These are phyloP conservation scores for Trametes hirsuta DNA, from an alignment of 1,284 basidiomycete genomes.

Conservation along the genomic window DNA sequence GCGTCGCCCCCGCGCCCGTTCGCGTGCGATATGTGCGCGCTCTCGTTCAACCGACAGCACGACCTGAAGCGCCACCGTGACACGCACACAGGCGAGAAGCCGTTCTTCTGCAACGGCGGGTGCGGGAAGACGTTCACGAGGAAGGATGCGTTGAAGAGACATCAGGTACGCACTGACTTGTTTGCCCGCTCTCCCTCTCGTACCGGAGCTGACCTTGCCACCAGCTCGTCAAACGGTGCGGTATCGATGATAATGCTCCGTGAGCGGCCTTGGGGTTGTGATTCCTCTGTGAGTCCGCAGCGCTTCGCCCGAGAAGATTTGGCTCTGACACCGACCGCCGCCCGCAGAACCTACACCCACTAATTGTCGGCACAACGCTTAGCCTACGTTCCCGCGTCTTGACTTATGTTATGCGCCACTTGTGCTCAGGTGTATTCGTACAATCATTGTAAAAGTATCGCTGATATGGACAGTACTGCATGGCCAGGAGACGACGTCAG, in stretches of 20 bases:
- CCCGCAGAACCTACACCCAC: constrained; percentile 26
- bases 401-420: constrained; percentile 25
- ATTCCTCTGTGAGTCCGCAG: constrained; percentile 15
- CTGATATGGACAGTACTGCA: constrained; percentile 27
- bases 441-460: constrained; percentile 29
- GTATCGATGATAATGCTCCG: constrained; percentile 62
- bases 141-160: constrained; percentile 80
- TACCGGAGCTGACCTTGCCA: constrained; percentile 13
- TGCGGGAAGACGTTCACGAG: constrained; percentile 84
- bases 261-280: constrained; percentile 29
- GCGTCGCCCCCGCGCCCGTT: constrained; percentile 72
- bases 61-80: constrained; percentile 81
- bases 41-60: constrained; percentile 82
- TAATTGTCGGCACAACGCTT: constrained; percentile 29
- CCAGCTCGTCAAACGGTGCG: constrained; percentile 78
- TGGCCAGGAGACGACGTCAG: constrained; percentile 17
- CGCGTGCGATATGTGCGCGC: constrained; percentile 76
- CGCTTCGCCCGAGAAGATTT: background rate
- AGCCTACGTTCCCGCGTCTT: constrained; percentile 26
- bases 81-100: constrained; percentile 81
- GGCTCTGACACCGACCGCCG: constrained; percentile 8
- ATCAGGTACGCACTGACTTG: constrained; percentile 54
- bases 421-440: constrained; percentile 28
- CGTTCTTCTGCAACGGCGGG: constrained; percentile 77
- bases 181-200: background rate